Evolutionary conservation across 805 yeast species (phyloP).

Genomic region (Metschnikowia rubicola): DNA sequence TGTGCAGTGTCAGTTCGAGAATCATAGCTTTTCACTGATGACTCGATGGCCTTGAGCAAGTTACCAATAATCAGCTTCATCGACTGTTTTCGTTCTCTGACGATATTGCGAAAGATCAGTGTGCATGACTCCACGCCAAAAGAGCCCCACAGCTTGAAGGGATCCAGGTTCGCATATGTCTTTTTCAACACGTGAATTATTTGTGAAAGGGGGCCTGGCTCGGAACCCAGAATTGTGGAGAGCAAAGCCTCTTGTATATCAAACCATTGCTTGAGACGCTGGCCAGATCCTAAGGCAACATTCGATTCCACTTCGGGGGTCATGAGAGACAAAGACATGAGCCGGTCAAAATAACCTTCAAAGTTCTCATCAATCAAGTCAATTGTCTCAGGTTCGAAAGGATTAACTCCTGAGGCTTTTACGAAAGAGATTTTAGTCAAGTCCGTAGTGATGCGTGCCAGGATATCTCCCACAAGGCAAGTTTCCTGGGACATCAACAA

Average conservation of each 20-base stretch:
- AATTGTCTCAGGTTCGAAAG: slow-evolving; percentile 10
- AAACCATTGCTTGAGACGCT: slow-evolving; percentile 13
- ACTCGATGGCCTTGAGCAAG: not conserved
- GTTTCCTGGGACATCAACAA: not conserved
- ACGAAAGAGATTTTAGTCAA: not conserved
- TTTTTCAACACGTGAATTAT: slow-evolving; percentile 1
- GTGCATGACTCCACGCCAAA: slow-evolving; percentile 1
- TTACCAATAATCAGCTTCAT: not conserved
- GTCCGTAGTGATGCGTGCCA: not conserved
- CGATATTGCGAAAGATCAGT: not conserved
- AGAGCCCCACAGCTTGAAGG: slow-evolving; percentile 13
- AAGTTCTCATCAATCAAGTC: slow-evolving; percentile 28
- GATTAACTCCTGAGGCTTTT: slow-evolving; percentile 22
- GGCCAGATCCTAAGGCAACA: not conserved
- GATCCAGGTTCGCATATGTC: not conserved
- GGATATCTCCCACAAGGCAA: not conserved
- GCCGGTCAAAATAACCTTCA: slow-evolving; percentile 23
- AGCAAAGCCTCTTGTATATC: slow-evolving; percentile 3
- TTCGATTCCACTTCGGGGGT: not conserved
- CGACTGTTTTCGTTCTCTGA: not conserved
- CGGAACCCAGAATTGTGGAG: not conserved
- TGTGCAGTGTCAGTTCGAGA: not conserved
- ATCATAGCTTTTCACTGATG: too few species aligned
- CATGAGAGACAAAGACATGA: slow-evolving; percentile 6
- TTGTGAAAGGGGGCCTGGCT: not conserved